phyloP scores from a whole-genome alignment of 2,329 filamentous ascomycete species.

The Byssochlamys sp. region DNA sequence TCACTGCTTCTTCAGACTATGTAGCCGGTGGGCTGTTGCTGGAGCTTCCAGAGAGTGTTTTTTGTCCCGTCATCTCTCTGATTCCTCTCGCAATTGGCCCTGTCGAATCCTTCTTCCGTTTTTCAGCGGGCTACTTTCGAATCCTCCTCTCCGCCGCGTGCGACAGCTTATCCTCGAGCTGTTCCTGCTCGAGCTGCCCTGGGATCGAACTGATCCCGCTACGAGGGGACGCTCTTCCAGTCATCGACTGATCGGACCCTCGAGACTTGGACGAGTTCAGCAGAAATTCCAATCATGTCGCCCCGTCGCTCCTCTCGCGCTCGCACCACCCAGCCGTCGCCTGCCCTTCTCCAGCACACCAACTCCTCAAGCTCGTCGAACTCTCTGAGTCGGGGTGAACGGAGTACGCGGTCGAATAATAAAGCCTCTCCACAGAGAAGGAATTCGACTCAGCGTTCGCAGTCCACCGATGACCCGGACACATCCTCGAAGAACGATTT shows the following conservation, averaged over 20 bases:
- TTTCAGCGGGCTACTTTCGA: slow-evolving; percentile 11
- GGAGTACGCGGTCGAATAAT: slow-evolving; percentile 60
- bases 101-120: neutral
- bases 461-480: slow-evolving; percentile 48
- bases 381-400: slow-evolving; percentile 65
- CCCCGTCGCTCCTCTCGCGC: slow-evolving; percentile 87
- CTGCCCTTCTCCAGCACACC: slow-evolving; percentile 63
- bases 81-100: slow-evolving; percentile 13
- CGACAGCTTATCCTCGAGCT: slow-evolving; percentile 16
- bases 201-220: slow-evolving; percentile 6
- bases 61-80: slow-evolving; percentile 13
- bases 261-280: neutral
- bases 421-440: slow-evolving; percentile 66
- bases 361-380: slow-evolving; percentile 63
- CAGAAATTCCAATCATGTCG: slow-evolving; percentile 40
- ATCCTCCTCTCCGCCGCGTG: slow-evolving; percentile 15
- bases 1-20: slow-evolving; percentile 27
- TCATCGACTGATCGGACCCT: neutral
- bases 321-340: slow-evolving; percentile 61
- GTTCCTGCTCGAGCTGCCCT: slow-evolving; percentile 5
- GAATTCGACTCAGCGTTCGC: slow-evolving; percentile 53
- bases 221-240: slow-evolving; percentile 2
- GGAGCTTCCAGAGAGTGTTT: slow-evolving; percentile 22
- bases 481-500: slow-evolving; percentile 47
- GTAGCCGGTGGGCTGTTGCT: slow-evolving; percentile 27